Evolutionary conservation across 2,329 filamentous ascomycete species (phyloP).

Genomic region (Cadophora gregata): DNA sequence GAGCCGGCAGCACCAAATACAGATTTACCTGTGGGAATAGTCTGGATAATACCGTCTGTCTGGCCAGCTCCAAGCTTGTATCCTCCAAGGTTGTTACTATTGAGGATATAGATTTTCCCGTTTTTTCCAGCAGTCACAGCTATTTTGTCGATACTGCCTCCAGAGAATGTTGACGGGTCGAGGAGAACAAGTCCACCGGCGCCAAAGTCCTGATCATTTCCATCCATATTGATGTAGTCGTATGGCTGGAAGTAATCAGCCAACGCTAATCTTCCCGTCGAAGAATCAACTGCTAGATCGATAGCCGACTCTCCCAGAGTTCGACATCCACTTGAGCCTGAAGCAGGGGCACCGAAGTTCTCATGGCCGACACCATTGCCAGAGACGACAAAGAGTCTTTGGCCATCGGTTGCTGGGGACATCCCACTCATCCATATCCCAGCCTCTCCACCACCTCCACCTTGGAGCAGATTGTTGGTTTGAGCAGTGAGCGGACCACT

Average conservation of each 20-base stretch:
- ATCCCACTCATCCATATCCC: slow-evolving; percentile 48
- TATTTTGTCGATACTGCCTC: slow-evolving; percentile 46
- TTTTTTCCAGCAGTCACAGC: slow-evolving; percentile 49
- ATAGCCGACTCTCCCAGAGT: slow-evolving; percentile 53
- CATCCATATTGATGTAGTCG: slow-evolving; percentile 48
- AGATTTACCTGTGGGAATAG: slow-evolving; percentile 44
- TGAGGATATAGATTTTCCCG: slow-evolving; percentile 49
- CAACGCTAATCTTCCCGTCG: slow-evolving; percentile 41
- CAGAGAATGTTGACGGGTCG: slow-evolving; percentile 45
- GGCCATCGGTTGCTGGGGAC: slow-evolving; percentile 43
- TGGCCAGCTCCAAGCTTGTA: slow-evolving; percentile 47
- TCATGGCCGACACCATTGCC: slow-evolving; percentile 45
- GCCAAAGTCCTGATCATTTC: slow-evolving; percentile 50
- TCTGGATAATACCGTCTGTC: slow-evolving; percentile 48
- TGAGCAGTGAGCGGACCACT: slow-evolving; percentile 45
- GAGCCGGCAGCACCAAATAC: slow-evolving; percentile 49
- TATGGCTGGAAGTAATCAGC: slow-evolving; percentile 52
- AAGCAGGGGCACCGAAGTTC: slow-evolving; percentile 44
- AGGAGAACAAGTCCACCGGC: slow-evolving; percentile 46
- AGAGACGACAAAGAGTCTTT: slow-evolving; percentile 43
- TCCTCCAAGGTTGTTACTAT: slow-evolving; percentile 50
- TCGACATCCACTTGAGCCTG: slow-evolving; percentile 41
- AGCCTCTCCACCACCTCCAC: slow-evolving; percentile 47
- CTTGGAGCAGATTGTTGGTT: slow-evolving; percentile 37
- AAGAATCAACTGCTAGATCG: slow-evolving; percentile 47